A percentile compares a stretch with the other conserved stretches of the same genome.
Evolutionary conservation across 2,329 filamentous ascomycete genomes (phyloP).

Genomic region (Berkeleyomyces basicola): DNA sequence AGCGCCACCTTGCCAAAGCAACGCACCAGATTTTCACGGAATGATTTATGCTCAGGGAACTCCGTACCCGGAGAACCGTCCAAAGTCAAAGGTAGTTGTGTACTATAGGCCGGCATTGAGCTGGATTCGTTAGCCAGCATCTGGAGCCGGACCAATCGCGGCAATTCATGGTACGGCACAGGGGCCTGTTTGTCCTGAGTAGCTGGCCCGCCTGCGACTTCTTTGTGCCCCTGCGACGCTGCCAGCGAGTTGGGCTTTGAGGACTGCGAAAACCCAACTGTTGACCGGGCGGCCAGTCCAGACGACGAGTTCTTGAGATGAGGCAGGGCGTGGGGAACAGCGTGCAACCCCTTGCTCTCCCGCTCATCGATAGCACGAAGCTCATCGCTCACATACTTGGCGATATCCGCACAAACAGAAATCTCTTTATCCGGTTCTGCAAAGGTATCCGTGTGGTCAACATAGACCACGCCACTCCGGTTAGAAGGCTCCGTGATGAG

Average conservation of each 20-base stretch:
- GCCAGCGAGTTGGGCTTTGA: background rate
- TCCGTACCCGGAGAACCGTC: background rate
- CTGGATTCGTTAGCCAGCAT: slow-evolving; percentile 1
- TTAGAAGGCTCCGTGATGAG: slow-evolving; percentile 24
- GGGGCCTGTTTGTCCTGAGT: background rate
- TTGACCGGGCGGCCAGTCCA: background rate
- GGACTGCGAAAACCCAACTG: background rate
- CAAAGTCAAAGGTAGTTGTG: background rate
- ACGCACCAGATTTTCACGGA: background rate
- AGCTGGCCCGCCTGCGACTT: background rate
- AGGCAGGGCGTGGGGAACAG: background rate
- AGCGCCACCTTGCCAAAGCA: background rate
- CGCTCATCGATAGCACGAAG: slow-evolving; percentile 1
- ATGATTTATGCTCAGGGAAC: background rate
- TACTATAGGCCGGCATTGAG: slow-evolving; percentile 1
- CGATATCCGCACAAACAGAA: slow-evolving; percentile 4
- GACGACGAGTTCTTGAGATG: too few species aligned
- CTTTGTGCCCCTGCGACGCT: background rate
- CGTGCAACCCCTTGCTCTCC: background rate
- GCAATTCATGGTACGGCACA: background rate
- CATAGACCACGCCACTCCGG: slow-evolving; percentile 4
- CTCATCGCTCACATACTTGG: background rate
- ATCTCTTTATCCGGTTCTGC: slow-evolving; percentile 9
- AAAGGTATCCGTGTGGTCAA: slow-evolving; percentile 11
- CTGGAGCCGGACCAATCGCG: background rate